These are phyloP conservation scores for Mycena leptocephala DNA, from an alignment of 768 basidiomycete species.

Conservation along the genomic window DNA sequence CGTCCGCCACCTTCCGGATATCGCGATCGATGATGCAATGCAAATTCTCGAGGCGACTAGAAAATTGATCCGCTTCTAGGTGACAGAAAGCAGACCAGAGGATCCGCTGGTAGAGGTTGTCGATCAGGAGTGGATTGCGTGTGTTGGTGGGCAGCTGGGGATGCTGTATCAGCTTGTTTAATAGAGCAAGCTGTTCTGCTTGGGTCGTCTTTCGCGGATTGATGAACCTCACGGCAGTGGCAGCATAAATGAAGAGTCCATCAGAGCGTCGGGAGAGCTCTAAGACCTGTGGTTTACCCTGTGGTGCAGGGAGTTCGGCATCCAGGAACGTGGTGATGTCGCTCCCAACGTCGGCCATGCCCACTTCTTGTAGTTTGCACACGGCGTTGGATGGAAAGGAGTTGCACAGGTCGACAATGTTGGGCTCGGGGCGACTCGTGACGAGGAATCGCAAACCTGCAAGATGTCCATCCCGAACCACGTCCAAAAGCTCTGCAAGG, in stretches of 20 bases:
- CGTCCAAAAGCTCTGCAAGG: neutral
- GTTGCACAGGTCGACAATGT: conserved; percentile 22
- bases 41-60: neutral
- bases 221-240: conserved; percentile 41
- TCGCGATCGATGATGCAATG: neutral
- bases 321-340: neutral
- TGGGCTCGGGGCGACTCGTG: conserved; percentile 40
- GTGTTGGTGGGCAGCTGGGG: neutral
- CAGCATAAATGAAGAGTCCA: conserved; percentile 49
- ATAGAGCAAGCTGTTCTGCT: neutral
- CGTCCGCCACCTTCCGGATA: too few species aligned
- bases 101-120: neutral
- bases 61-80: neutral
- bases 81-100: neutral
- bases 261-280: conserved; percentile 29
- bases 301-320: neutral
- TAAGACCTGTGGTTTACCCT: neutral
- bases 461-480: neutral
- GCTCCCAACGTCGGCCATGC: neutral
- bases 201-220: neutral
- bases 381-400: conserved; percentile 12
- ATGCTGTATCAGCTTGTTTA: neutral
- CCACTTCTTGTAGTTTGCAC: neutral
- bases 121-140: neutral
- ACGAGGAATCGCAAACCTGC: conserved; percentile 41